phyloP scores from a whole-genome alignment of 768 basidiomycete genomes.

The Naganishia vishniacii region DNA sequence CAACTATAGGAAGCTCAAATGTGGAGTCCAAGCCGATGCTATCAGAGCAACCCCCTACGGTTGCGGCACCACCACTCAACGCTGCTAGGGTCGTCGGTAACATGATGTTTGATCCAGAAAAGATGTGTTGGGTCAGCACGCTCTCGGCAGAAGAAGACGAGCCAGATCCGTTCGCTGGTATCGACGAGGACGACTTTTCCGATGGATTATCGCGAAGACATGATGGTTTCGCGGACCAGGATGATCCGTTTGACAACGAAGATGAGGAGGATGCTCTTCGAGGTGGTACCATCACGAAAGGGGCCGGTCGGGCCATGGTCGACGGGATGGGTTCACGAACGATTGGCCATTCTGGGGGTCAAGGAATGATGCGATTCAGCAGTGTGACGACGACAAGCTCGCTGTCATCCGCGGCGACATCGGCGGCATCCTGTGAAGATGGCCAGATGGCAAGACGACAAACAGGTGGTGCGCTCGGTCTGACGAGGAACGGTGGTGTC shows the following conservation, averaged over 20 bases:
- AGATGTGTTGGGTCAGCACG: slow-evolving; percentile 90
- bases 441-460: not conserved
- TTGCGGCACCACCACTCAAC: slow-evolving; percentile 5
- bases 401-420: not conserved
- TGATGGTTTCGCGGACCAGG: not conserved
- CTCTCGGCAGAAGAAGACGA: slow-evolving; percentile 81
- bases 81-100: slow-evolving; percentile 68
- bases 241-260: not conserved
- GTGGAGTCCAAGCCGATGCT: slow-evolving; percentile 5
- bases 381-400: slow-evolving; percentile 18
- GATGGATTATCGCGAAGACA: not conserved
- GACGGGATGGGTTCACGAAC: not conserved
- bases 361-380: slow-evolving; percentile 12
- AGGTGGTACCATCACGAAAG: slow-evolving; percentile 69
- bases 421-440: not conserved
- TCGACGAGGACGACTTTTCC: slow-evolving; percentile 56
- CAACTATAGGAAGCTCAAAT: slow-evolving; percentile 1
- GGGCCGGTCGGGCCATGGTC: slow-evolving; percentile 44
- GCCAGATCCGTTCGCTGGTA: slow-evolving; percentile 92
- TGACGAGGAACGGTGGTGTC: not conserved
- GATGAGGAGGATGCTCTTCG: slow-evolving; percentile 64
- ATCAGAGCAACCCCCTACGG: not conserved
- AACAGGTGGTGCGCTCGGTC: not conserved
- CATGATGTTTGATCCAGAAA: slow-evolving; percentile 92
- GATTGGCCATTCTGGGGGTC: no score